Evolutionary conservation across 805 yeast species (phyloP).

Genomic region (Candida argentea): DNA sequence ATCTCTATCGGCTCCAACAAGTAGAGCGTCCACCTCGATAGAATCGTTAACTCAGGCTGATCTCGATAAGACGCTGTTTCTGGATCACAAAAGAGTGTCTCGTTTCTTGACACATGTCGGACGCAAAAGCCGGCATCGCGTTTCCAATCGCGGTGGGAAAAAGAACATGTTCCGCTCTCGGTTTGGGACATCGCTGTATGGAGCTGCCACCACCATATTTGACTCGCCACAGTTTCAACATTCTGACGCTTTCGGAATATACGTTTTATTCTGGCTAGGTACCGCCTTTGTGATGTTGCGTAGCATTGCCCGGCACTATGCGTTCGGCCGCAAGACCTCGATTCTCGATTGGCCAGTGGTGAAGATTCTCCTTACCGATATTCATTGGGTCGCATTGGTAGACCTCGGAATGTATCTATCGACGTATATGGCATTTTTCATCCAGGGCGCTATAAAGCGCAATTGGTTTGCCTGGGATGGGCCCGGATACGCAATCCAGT

Average conservation of each 20-base stretch:
- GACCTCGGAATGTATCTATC: constrained; percentile 69
- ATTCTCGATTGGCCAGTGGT: constrained; percentile 46
- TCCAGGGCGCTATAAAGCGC: constrained; percentile 46
- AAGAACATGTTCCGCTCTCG: constrained; percentile 31
- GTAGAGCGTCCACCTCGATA: too few relatives aligned
- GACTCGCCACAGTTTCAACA: constrained; percentile 38
- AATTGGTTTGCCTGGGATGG: constrained; percentile 47
- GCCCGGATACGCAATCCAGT: constrained; percentile 56
- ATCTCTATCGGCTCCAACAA: too few relatives aligned
- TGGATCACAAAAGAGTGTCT: not conserved
- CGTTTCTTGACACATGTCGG: not conserved
- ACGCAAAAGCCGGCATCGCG: not conserved
- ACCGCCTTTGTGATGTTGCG: constrained; percentile 46
- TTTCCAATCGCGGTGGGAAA: not conserved
- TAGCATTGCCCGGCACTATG: constrained; percentile 43
- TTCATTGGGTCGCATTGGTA: constrained; percentile 58
- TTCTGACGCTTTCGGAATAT: constrained; percentile 66
- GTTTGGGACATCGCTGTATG: constrained; percentile 45
- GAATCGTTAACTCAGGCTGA: too few relatives aligned
- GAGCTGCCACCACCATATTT: constrained; percentile 35
- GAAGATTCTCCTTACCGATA: constrained; percentile 46
- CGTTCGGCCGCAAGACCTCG: constrained; percentile 31
- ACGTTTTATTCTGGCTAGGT: constrained; percentile 68
- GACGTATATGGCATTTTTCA: constrained; percentile 46
- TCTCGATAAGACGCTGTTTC: not conserved